phyloP scores from a whole-genome alignment of 2,329 filamentous ascomycete genomes.

The Clonostachys rhizophaga region DNA sequence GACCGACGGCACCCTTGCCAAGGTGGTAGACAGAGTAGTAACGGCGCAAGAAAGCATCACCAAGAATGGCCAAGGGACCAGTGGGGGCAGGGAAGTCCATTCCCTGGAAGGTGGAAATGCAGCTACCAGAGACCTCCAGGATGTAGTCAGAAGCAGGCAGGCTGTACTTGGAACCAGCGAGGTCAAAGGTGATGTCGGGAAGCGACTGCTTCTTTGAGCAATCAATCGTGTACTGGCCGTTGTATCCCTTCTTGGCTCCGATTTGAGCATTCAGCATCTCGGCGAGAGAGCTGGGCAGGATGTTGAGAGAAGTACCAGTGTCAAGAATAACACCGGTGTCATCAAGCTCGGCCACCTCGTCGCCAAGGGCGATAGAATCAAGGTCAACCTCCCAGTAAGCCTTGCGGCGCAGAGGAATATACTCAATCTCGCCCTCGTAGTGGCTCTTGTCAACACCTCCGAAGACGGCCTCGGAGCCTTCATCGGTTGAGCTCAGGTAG shows the following conservation, averaged over 20 bases:
- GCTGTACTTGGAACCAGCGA: constrained; percentile 89
- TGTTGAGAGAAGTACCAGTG: constrained; percentile 96
- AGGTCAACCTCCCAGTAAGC: constrained; percentile 99
- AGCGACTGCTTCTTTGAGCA: constrained; percentile 79
- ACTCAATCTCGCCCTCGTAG: constrained; percentile 80
- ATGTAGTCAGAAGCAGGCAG: constrained; percentile 91
- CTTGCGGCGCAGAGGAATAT: constrained; percentile 94
- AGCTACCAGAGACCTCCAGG: constrained; percentile 89
- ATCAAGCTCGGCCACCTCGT: constrained; percentile 82
- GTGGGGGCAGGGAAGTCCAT: constrained; percentile 88
- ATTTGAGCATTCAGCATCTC: constrained; percentile 98
- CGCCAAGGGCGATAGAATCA: constrained; percentile 83
- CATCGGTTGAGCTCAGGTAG: constrained; percentile 75
- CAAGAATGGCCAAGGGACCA: constrained; percentile 90
- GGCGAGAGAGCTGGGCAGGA: constrained; percentile 83
- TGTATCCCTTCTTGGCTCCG: constrained; percentile 95
- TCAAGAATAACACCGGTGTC: constrained; percentile 95
- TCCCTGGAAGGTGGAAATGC: constrained; percentile 96
- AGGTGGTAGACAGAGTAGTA: constrained; percentile 98
- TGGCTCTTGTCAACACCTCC: constrained; percentile 82
- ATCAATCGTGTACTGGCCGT: constrained; percentile 93
- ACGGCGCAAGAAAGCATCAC: constrained; percentile 78
- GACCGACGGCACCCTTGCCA: constrained; percentile 80
- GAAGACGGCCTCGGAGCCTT: constrained; percentile 82
- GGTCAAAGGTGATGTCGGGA: constrained; percentile 86